These are phyloP conservation scores for Didymella lethalis DNA, from an alignment of 2,329 filamentous ascomycete species.

Conservation along the genomic window DNA sequence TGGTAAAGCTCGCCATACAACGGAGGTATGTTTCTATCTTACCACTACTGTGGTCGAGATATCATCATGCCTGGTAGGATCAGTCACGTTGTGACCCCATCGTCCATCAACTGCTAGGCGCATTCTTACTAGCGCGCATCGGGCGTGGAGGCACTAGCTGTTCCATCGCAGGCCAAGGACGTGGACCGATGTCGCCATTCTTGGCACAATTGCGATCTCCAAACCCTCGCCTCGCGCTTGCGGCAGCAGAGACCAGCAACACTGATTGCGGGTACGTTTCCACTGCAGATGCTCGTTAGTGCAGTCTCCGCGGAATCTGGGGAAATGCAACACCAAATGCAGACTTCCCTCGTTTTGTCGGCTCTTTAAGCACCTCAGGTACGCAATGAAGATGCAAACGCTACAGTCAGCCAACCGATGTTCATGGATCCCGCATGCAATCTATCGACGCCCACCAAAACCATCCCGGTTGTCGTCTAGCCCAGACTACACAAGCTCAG, in stretches of 20 bases:
- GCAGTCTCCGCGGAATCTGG: constrained; percentile 3
- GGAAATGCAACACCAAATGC: background rate
- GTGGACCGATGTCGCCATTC: constrained; percentile 19
- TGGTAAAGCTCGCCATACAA: constrained; percentile 13
- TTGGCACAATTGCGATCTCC: constrained; percentile 22
- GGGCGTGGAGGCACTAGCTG: constrained; percentile 12
- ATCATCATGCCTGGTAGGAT: background rate
- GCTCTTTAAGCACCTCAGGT: constrained; percentile 6
- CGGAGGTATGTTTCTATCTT: constrained; percentile 5
- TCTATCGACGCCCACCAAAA: constrained; percentile 29
- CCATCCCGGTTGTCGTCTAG: constrained; percentile 26
- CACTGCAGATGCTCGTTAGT: constrained; percentile 1
- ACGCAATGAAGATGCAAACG: constrained; percentile 4
- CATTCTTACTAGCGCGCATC: constrained; percentile 10
- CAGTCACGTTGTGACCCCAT: constrained; percentile 4
- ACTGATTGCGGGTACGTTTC: constrained; percentile 2
- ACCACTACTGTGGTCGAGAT: constrained; percentile 2
- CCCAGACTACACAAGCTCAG: constrained; percentile 44
- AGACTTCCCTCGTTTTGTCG: background rate
- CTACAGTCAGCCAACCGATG: constrained; percentile 22
- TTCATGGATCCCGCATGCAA: constrained; percentile 20
- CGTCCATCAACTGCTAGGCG: background rate
- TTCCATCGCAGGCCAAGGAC: constrained; percentile 14
- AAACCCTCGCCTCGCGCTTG: constrained; percentile 8
- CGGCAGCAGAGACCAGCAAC: constrained; percentile 2